Evolutionary conservation across 2,329 filamentous ascomycete genomes (phyloP).

Genomic region (Paramyrothecium roridum): DNA sequence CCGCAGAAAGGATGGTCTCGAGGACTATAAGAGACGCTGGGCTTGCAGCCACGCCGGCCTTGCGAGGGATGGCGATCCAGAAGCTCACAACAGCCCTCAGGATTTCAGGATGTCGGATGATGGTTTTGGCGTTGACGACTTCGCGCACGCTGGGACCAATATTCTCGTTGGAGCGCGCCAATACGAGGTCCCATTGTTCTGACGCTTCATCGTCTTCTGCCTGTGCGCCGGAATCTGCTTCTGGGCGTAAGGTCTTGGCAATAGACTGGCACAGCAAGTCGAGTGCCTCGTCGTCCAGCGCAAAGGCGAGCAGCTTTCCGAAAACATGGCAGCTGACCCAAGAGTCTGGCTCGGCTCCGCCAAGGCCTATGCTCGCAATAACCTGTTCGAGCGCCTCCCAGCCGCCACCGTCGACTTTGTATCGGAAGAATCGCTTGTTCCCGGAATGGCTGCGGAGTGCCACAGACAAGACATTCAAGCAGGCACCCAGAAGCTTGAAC

Average conservation of each 20-base stretch:
- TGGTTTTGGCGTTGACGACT: slow-evolving; percentile 47
- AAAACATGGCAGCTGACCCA: slow-evolving; percentile 73
- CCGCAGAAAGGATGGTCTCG: slow-evolving; percentile 56
- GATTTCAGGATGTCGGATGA: slow-evolving; percentile 60
- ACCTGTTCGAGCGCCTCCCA: slow-evolving; percentile 75
- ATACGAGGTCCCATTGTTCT: slow-evolving; percentile 34
- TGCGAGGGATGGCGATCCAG: slow-evolving; percentile 60
- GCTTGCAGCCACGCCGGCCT: slow-evolving; percentile 38
- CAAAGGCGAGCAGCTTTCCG: slow-evolving; percentile 77
- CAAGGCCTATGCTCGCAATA: slow-evolving; percentile 64
- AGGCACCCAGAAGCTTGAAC: slow-evolving; percentile 66
- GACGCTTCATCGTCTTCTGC: slow-evolving; percentile 26
- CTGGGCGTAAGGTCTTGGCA: slow-evolving; percentile 30
- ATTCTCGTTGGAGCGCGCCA: slow-evolving; percentile 32
- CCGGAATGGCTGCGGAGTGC: slow-evolving; percentile 76
- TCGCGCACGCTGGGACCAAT: slow-evolving; percentile 39
- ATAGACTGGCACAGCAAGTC: slow-evolving; percentile 63
- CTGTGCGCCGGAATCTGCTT: slow-evolving; percentile 18
- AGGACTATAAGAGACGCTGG: slow-evolving; percentile 63
- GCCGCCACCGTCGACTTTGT: slow-evolving; percentile 70
- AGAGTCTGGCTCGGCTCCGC: slow-evolving; percentile 63
- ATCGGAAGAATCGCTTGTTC: slow-evolving; percentile 83
- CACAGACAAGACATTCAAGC: slow-evolving; percentile 72
- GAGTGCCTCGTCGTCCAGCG: slow-evolving; percentile 73
- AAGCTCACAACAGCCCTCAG: slow-evolving; percentile 59